phyloP scores from a whole-genome alignment of 192 early-diverging fungal species.

The Rhizophagus prolifer region DNA sequence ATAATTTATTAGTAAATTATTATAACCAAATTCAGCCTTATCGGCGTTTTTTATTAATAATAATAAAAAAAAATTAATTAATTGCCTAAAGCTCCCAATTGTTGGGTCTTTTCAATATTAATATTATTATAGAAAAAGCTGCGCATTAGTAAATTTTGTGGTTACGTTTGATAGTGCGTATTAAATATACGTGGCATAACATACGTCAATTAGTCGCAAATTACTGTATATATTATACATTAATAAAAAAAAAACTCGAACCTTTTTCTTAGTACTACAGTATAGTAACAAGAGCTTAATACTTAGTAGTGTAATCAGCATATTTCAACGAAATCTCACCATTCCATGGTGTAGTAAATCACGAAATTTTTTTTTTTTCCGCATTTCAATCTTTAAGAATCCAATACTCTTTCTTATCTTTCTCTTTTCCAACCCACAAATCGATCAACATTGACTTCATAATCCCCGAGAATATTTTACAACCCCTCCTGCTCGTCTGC shows the following conservation, averaged over 20 bases:
- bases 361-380: not conserved
- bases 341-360: slow-evolving; percentile 17
- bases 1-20: too few relatives aligned
- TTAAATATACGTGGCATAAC: too few relatives aligned
- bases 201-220: too few relatives aligned
- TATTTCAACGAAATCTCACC: not conserved
- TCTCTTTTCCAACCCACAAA: slow-evolving; percentile 12
- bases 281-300: not conserved
- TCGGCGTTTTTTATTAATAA: too few relatives aligned
- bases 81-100: too few relatives aligned
- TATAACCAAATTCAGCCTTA: too few relatives aligned
- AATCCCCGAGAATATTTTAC: slow-evolving; percentile 27
- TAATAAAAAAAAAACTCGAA: not conserved
- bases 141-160: too few relatives aligned
- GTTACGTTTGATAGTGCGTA: too few relatives aligned
- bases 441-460: slow-evolving; percentile 34
- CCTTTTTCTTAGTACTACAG: slow-evolving; percentile 3
- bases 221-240: too few relatives aligned
- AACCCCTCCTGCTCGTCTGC: slow-evolving; percentile 30
- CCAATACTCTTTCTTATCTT: slow-evolving; percentile 21
- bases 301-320: slow-evolving; percentile 5
- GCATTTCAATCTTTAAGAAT: slow-evolving; percentile 20
- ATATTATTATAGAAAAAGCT: too few relatives aligned
- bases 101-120: too few relatives aligned
- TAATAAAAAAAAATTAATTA: too few relatives aligned